Conservation (phyloP, 768 basidiomycete genomes). For the Strobilomyces echinocephalus region DNA sequence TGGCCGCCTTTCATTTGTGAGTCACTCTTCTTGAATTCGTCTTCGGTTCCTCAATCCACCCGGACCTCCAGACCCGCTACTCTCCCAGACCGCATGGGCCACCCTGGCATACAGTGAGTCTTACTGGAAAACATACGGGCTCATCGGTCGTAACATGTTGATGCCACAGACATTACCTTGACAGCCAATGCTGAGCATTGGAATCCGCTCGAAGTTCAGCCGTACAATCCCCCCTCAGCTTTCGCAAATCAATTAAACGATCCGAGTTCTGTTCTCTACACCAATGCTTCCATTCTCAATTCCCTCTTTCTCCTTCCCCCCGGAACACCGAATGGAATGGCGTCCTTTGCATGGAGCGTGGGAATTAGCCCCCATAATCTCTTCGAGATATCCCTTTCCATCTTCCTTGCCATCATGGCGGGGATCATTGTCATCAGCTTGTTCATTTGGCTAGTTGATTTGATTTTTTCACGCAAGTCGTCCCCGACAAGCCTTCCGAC, state of each 20-base stretch:
- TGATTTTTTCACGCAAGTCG: conserved; percentile 33
- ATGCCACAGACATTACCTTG: conserved; percentile 64
- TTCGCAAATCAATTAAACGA: conserved; percentile 75
- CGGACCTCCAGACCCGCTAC: conserved; percentile 81
- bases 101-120: conserved; percentile 66
- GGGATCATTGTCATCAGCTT: conserved; percentile 66
- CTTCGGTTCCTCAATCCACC: conserved; percentile 15
- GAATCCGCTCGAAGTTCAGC: conserved; percentile 56
- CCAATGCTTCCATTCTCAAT: conserved; percentile 66
- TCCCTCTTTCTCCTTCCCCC: conserved; percentile 65
- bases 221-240: conserved; percentile 60
- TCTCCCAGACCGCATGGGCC: conserved; percentile 87
- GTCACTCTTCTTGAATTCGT: conserved; percentile 25
- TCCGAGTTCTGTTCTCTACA: conserved; percentile 67
- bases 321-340: conserved; percentile 60
- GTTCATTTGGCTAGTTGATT: conserved; percentile 70
- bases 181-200: conserved; percentile 53
- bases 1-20: conserved; percentile 92
- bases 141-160: conserved; percentile 7
- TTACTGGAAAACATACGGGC: conserved; percentile 6
- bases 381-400: conserved; percentile 72
- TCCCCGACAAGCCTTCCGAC: conserved; percentile 14
- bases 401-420: conserved; percentile 78
- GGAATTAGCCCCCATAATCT: conserved; percentile 80
- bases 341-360: conserved; percentile 78